Conservation (phyloP, 306 rosid species). For the Carpinus viminea region DNA sequence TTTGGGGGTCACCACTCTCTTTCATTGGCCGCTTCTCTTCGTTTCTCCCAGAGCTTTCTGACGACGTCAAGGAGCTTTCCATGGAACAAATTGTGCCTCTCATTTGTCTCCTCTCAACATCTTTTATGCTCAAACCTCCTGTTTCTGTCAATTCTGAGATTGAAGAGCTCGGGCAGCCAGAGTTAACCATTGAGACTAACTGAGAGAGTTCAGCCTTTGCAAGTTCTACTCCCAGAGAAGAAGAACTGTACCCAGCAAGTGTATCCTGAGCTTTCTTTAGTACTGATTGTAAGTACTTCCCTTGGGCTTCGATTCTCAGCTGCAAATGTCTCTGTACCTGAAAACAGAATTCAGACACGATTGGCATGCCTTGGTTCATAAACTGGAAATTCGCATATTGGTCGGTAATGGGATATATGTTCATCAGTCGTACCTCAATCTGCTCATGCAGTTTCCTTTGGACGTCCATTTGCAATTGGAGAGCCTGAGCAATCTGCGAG, state of each 20-base stretch:
- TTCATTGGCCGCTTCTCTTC: conserved; percentile 48
- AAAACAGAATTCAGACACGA: conserved; percentile 17
- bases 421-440: conserved; percentile 60
- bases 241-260: conserved; percentile 62
- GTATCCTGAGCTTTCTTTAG: conserved; percentile 80
- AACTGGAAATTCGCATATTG: background rate
- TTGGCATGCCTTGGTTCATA: conserved; percentile 17
- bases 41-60: conserved; percentile 60
- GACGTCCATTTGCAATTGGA: conserved; percentile 82
- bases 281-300: conserved; percentile 86
- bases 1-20: conserved; percentile 29
- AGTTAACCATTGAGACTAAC: conserved; percentile 64
- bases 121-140: conserved; percentile 37
- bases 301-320: conserved; percentile 91
- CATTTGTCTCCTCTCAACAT: conserved; percentile 43
- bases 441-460: conserved; percentile 79
- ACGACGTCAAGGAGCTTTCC: conserved; percentile 89
- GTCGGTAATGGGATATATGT: background rate
- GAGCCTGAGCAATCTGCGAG: conserved; percentile 72
- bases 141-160: conserved; percentile 76
- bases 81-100: conserved; percentile 66
- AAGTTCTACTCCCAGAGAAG: conserved; percentile 58
- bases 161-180: conserved; percentile 63
- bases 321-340: conserved; percentile 93
- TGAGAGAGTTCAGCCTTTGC: conserved; percentile 85